These are phyloP conservation scores for Torrubiellomyces zombiae DNA, from an alignment of 2,329 filamentous ascomycete species.

Conservation along the genomic window DNA sequence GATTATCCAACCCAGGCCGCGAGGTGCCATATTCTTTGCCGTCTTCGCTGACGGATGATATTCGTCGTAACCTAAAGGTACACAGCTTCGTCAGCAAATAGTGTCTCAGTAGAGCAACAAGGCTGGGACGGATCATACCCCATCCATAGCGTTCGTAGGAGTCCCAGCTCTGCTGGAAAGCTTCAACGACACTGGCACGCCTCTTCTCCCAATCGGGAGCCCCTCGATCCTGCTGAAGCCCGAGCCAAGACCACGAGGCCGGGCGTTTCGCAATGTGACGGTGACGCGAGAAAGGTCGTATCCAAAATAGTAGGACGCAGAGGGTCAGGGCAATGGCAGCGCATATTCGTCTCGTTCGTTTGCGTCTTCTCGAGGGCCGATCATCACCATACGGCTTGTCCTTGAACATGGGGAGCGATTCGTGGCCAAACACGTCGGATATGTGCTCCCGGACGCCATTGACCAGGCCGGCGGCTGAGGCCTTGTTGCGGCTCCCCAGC, in stretches of 20 bases:
- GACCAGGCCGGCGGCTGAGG: slow-evolving; percentile 21
- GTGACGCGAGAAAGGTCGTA: slow-evolving; percentile 40
- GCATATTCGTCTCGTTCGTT: slow-evolving; percentile 46
- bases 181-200: slow-evolving; percentile 69
- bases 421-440: slow-evolving; percentile 43
- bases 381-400: slow-evolving; percentile 81
- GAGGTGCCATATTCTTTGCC: slow-evolving; percentile 68
- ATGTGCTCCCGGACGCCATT: slow-evolving; percentile 44
- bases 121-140: slow-evolving; percentile 41
- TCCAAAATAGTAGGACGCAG: slow-evolving; percentile 50
- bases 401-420: slow-evolving; percentile 81
- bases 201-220: slow-evolving; percentile 59
- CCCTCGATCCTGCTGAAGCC: slow-evolving; percentile 26
- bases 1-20: slow-evolving; percentile 95
- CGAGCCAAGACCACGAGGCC: slow-evolving; percentile 41
- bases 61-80: slow-evolving; percentile 53
- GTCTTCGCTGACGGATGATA: slow-evolving; percentile 70
- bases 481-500: slow-evolving; percentile 17
- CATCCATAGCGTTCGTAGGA: slow-evolving; percentile 86
- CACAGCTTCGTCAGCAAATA: slow-evolving; percentile 11
- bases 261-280: slow-evolving; percentile 15
- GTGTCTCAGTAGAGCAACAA: neutral
- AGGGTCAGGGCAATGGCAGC: slow-evolving; percentile 34
- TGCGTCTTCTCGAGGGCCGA: slow-evolving; percentile 38
- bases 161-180: slow-evolving; percentile 83